phyloP scores from a whole-genome alignment of 495 filamentous ascomycete species.

The Aspergillus cavernicola region DNA sequence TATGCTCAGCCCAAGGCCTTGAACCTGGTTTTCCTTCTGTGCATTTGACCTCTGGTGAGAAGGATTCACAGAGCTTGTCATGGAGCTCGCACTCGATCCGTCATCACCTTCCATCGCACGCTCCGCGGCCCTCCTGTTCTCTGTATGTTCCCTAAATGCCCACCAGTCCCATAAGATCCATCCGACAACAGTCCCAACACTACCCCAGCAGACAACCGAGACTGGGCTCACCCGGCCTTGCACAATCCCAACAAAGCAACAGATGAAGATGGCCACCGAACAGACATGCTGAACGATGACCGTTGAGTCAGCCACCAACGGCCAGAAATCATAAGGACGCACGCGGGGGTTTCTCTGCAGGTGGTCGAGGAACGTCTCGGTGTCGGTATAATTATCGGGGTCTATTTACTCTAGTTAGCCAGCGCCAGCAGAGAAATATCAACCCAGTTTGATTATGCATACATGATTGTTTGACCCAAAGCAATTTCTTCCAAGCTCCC shows the following conservation, averaged over 20 bases:
- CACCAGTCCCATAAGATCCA: slow-evolving; percentile 92
- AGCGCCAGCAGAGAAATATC: background rate
- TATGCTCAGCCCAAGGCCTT: slow-evolving; percentile 49
- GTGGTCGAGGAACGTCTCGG: slow-evolving; percentile 91
- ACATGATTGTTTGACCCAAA: slow-evolving; percentile 98
- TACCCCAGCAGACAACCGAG: slow-evolving; percentile 79
- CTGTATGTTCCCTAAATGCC: slow-evolving; percentile 61
- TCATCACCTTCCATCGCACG: slow-evolving; percentile 42
- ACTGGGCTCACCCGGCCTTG: slow-evolving; percentile 81
- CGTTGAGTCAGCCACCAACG: slow-evolving; percentile 88
- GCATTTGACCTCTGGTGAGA: slow-evolving; percentile 21
- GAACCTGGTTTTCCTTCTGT: slow-evolving; percentile 31
- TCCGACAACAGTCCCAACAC: slow-evolving; percentile 75
- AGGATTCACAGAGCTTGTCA: slow-evolving; percentile 35
- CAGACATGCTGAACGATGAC: slow-evolving; percentile 96
- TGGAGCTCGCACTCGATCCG: slow-evolving; percentile 44
- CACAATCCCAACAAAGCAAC: slow-evolving; percentile 88
- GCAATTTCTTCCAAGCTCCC: slow-evolving; percentile 82
- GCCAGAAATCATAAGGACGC: slow-evolving; percentile 97
- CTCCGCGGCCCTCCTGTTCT: slow-evolving; percentile 29
- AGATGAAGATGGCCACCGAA: slow-evolving; percentile 89
- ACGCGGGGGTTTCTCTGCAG: slow-evolving; percentile 93
- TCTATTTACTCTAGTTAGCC: slow-evolving; percentile 45
- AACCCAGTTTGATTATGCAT: slow-evolving; percentile 19
- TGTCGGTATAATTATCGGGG: slow-evolving; percentile 97